Base-by-base conservation (phyloP, 2,329 filamentous ascomycete genomes). In the Ceratocystis albifundus region DNA sequence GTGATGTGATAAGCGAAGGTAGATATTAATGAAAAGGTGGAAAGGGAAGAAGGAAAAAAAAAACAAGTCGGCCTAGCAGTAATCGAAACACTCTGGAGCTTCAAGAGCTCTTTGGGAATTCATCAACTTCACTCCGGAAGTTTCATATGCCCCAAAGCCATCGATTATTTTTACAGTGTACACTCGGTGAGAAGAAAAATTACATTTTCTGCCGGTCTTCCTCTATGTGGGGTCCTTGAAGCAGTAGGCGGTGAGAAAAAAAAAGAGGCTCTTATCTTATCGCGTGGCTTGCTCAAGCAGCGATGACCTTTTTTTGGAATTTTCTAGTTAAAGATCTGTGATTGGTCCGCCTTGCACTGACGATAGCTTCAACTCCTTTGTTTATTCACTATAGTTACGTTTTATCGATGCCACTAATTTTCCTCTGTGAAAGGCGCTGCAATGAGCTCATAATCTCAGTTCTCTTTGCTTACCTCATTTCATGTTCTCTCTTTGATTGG, bases 181-280 rank as follows among this genome's bases (percentile, higher is more conserved):
- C 41, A 44, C 28, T 32, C 7, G 20, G 25, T 57, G 63, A 46
- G 55, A 67, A 65, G 50, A 65, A 67, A 67, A 67, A 66, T 59
- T 66, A 41, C 62, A 59, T 67, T 65, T 67, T 67, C 66, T 67
- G 66, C 66, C 66, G 30, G 10, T 7, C 36, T 45, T 53, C 55
- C 36, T 46, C 25, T 22, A 67, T 64, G 36, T 50, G 63, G 57
- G 59, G 55, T 55, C 22, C 62, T 32, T 30, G n/a, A 32, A 44
- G 10, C 3, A 15, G 66, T 45, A 68, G 62, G 64, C 67, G 64
- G 67, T 68, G n/a, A 66, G 41, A 41, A 41, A 20, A 62, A 66
- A 28, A 41, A 41, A 20, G 59, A 22, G 22, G 41, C 46, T 62
- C 61, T 68, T 68, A 68, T 68, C 67, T 68, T 68, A 68, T 68